These are phyloP conservation scores for Tuber indicum DNA, from an alignment of 495 filamentous ascomycete species.

Conservation along the genomic window DNA sequence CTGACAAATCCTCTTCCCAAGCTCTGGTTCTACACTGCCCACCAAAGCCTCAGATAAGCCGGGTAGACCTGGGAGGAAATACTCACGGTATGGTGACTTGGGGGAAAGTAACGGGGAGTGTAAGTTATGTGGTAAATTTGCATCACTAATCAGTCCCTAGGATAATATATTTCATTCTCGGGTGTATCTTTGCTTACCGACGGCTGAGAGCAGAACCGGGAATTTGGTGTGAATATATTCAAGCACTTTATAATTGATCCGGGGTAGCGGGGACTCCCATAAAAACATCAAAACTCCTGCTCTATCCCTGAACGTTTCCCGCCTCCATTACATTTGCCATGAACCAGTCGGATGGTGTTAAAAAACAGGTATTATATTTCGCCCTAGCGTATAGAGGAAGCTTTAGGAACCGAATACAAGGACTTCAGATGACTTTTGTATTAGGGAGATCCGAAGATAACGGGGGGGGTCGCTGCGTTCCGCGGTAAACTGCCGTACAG, in stretches of 20 bases:
- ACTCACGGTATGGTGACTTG: neutral
- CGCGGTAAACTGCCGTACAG: neutral
- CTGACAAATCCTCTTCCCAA: neutral
- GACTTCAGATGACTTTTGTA: neutral
- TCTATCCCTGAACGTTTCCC: neutral
- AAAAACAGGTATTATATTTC: neutral
- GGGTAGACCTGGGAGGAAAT: neutral
- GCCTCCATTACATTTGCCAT: too few species aligned
- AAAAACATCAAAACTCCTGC: neutral
- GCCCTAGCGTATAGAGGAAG: neutral
- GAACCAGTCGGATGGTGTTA: too few species aligned
- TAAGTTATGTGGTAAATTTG: neutral
- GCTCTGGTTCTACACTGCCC: neutral
- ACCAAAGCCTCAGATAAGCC: too few species aligned
- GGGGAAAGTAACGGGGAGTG: neutral
- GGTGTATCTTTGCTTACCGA: neutral
- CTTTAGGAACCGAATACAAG: neutral
- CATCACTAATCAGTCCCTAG: neutral
- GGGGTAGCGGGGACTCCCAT: neutral
- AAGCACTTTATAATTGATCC: neutral
- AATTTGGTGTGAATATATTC: neutral
- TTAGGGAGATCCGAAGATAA: neutral
- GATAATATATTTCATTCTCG: neutral
- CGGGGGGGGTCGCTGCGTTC: neutral
- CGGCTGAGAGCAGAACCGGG: neutral